Percentiles rank a stretch among this genome's conserved stretches.
phyloP scores from a whole-genome alignment of 441 rosid genomes.

The Croton setiger region DNA sequence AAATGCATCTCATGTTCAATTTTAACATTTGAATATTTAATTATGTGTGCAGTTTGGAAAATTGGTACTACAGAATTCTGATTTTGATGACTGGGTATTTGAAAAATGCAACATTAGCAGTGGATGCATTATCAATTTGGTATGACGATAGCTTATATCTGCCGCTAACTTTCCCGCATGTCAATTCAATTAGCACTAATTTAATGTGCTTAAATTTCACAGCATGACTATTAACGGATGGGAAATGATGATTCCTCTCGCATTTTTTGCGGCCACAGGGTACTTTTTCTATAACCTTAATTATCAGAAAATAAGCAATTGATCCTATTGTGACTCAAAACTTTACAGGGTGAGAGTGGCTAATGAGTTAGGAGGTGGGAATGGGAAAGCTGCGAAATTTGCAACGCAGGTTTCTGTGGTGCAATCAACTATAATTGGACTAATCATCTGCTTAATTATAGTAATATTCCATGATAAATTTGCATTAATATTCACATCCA shows the following conservation, averaged over 20 bases:
- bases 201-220: constrained; percentile 1
- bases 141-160: constrained; percentile 5
- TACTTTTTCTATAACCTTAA: constrained; percentile 14
- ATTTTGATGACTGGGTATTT: constrained; percentile 51
- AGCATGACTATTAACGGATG: constrained; percentile 76
- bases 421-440: constrained; percentile 51
- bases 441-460: constrained; percentile 41
- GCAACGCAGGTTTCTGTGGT: constrained; percentile 49
- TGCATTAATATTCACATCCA: constrained; percentile 56
- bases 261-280: constrained; percentile 70
- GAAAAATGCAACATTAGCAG: constrained; percentile 43
- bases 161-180: neutral
- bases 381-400: constrained; percentile 56
- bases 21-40: too few relatives aligned
- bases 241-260: constrained; percentile 74
- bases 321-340: too few relatives aligned
- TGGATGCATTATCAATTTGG: constrained; percentile 64
- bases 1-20: too few relatives aligned
- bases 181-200: too few relatives aligned
- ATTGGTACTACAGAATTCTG: constrained; percentile 57
- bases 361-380: constrained; percentile 71
- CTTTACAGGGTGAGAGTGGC: constrained; percentile 45
- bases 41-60: constrained; percentile 43
- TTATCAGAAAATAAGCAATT: too few relatives aligned
- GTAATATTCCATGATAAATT: constrained; percentile 40